Base-by-base conservation (phyloP, 1,284 basidiomycete genomes). In the Tilletia walkeri region DNA sequence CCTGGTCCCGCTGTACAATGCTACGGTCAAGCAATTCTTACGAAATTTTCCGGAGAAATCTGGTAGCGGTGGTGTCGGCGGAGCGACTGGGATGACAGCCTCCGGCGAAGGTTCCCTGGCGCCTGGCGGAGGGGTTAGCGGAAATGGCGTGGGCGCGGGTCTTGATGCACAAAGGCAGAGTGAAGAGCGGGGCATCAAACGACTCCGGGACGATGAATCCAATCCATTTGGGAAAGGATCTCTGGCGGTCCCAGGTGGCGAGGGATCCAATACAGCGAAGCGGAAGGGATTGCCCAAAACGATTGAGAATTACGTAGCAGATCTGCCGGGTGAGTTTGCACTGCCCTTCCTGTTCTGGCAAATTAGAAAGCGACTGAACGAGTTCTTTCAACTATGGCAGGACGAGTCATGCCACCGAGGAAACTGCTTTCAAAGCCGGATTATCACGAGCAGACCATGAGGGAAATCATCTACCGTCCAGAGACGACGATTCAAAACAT, bases 401-500 rank as follows among this genome's bases (percentile, higher is more conserved):
- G 59, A 39, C 59, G 59, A 63, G 59, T 63, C 34, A 63, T 63
- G 59, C 59, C 59, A 4, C 59, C 34, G 18, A 63, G 36, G 36
- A 63, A 63, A 39, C 59, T 63, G 36, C 59, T 63, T 6, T 63
- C 59, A 4, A 63, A 34, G 59, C 59, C 59, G 12, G 59, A 63
- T 38, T 63, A 38, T 20, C 36, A 41, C 12, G 59, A 63, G 34
- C 36, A 41, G 34, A 71, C 70, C 6, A 71, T 71, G 70, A 38
- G 66, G 18, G 67, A 71, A 39, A 71, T 71, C 41, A 67, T 71
- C 41, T 71, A 69, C 45, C 36, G 70, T 54, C 70, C 70, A 9
- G 70, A 71, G 65, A 71, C 70, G 67, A 71, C 70, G 14, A 66
- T 48, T 5, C 76, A 75, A 38, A 65, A 63, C 20, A 77, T 77